These are phyloP conservation scores for Anthracocystis panici-leucophaei DNA, from an alignment of 1,284 basidiomycete genomes.

Conservation along the genomic window DNA sequence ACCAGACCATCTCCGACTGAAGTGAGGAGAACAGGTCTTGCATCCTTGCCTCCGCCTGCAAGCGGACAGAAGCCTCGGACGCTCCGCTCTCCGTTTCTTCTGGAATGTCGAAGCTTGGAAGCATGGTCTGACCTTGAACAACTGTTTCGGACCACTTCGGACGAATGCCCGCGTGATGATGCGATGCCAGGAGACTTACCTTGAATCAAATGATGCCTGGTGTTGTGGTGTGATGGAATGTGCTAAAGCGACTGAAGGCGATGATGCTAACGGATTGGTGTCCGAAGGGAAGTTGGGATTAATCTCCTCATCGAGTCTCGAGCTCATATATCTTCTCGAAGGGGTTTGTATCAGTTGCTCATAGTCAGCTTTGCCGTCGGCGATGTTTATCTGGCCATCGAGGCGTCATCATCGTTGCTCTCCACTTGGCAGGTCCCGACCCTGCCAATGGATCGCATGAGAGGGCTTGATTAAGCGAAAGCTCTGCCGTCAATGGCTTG, in stretches of 20 bases:
- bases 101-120: neutral
- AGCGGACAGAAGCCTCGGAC: slow-evolving; percentile 12
- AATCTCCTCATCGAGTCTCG: neutral
- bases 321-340: slow-evolving; percentile 2
- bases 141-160: slow-evolving; percentile 20
- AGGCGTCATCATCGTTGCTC: neutral
- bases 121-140: neutral
- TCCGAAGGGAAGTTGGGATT: neutral
- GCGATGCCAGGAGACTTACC: neutral
- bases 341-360: neutral
- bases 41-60: neutral
- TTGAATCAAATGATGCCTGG: neutral
- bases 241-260: neutral
- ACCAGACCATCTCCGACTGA: neutral
- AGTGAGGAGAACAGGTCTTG: neutral
- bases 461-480: neutral
- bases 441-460: slow-evolving; percentile 6
- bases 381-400: neutral
- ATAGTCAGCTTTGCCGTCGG: neutral
- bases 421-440: neutral
- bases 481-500: slow-evolving; percentile 13
- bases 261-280: neutral
- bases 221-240: neutral
- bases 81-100: neutral
- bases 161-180: slow-evolving; percentile 13